phyloP scores from a whole-genome alignment of 2,329 filamentous ascomycete species.

The Cladophialophora bantiana region DNA sequence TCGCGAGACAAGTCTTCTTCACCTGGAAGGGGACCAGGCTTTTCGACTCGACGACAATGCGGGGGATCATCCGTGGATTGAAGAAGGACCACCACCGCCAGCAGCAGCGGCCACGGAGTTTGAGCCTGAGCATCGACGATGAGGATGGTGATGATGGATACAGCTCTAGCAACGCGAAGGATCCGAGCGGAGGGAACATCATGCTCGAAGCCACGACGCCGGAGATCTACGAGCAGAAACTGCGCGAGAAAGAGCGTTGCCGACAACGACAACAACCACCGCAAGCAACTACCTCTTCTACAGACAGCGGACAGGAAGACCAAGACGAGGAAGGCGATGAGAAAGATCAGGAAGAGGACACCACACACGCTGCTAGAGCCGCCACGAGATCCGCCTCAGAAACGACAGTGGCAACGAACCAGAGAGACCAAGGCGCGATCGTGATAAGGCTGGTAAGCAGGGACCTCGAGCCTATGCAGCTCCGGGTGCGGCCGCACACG shows the following conservation, averaged over 20 bases:
- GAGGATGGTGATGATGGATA: constrained; percentile 44
- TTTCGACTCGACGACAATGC: constrained; percentile 77
- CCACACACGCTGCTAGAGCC: background rate
- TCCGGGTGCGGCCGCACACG: constrained; percentile 58
- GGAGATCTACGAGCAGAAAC: constrained; percentile 62
- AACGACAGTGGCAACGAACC: constrained; percentile 32
- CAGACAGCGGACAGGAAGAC: background rate
- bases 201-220: constrained; percentile 79
- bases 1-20: constrained; percentile 69
- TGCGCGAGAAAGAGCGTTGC: constrained; percentile 58
- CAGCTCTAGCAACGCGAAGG: constrained; percentile 38
- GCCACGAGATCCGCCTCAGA: constrained; percentile 20
- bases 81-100: constrained; percentile 30
- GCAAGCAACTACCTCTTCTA: background rate
- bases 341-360: background rate
- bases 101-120: background rate
- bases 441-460: constrained; percentile 61
- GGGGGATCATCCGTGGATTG: constrained; percentile 62
- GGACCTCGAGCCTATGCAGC: constrained; percentile 55
- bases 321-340: constrained; percentile 8
- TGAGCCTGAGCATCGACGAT: constrained; percentile 50
- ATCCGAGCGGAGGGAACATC: constrained; percentile 65
- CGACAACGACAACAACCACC: constrained; percentile 51
- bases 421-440: constrained; percentile 45
- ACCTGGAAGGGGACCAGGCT: constrained; percentile 78